These are phyloP conservation scores for Bothriochloa decipiens DNA, from an alignment of 176 grass and related monocot species.

Conservation along the genomic window DNA sequence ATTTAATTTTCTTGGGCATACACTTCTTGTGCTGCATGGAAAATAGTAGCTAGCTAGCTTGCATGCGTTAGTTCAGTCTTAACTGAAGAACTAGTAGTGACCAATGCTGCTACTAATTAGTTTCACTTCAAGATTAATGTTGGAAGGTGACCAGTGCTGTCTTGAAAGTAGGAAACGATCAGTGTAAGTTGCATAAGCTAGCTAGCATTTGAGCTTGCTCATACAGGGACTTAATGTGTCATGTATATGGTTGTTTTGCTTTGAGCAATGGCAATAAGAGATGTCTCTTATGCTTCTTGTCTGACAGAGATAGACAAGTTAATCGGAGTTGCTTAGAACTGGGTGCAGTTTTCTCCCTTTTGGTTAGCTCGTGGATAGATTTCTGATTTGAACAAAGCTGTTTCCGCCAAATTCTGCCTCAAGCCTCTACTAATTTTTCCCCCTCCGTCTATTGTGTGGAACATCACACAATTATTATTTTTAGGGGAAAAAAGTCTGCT, in stretches of 20 bases:
- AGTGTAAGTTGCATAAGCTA: background rate
- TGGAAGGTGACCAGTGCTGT: background rate
- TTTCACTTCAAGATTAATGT: background rate
- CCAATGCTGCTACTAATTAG: background rate
- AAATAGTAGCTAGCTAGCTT: background rate
- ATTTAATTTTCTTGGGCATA: background rate
- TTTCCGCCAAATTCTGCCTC: constrained; percentile 41
- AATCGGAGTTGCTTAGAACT: constrained; percentile 53
- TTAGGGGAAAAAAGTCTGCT: background rate
- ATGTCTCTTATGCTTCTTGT: constrained; percentile 46
- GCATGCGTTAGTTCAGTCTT: background rate
- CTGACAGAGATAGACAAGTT: constrained; percentile 55
- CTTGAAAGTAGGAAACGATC: background rate
- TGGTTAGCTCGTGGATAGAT: constrained; percentile 47
- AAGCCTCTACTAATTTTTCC: constrained; percentile 16
- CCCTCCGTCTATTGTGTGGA: background rate
- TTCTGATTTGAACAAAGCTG: constrained; percentile 66
- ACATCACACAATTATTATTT: background rate
- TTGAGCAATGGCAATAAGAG: constrained; percentile 48
- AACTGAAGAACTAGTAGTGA: background rate
- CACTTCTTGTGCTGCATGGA: background rate
- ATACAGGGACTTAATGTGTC: background rate
- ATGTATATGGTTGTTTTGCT: constrained; percentile 43
- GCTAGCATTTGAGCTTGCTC: constrained; percentile 1
- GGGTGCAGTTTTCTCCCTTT: constrained; percentile 32